These are phyloP conservation scores for Penicillium sumatraense DNA, from an alignment of 2,329 filamentous ascomycete species.

Conservation along the genomic window DNA sequence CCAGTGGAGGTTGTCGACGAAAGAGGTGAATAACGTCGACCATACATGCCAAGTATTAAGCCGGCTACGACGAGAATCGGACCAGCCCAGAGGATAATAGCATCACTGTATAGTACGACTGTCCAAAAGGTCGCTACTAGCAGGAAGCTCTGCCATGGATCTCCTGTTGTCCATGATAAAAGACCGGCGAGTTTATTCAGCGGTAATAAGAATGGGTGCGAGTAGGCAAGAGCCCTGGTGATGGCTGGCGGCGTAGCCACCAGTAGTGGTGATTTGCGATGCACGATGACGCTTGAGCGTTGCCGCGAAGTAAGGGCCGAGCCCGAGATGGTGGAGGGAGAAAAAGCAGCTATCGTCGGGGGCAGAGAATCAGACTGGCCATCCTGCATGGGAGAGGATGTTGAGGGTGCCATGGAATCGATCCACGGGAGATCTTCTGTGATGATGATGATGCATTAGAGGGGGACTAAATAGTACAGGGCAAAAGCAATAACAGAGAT, in stretches of 20 bases:
- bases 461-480: background rate
- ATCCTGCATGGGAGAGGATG: conserved; percentile 43
- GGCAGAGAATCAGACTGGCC: conserved; percentile 51
- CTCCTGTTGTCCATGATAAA: conserved; percentile 89
- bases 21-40: conserved; percentile 83
- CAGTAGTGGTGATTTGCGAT: conserved; percentile 92
- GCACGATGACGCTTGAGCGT: conserved; percentile 88
- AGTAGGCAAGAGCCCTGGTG: conserved; percentile 91
- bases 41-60: conserved; percentile 91
- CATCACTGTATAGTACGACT: conserved; percentile 81
- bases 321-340: conserved; percentile 76
- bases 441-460: background rate
- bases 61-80: conserved; percentile 79
- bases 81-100: conserved; percentile 77
- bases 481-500: too few species aligned
- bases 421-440: conserved; percentile 57
- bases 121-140: conserved; percentile 86
- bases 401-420: conserved; percentile 56
- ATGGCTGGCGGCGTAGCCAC: conserved; percentile 93
- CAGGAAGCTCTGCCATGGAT: conserved; percentile 97
- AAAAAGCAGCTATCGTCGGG: conserved; percentile 88
- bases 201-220: conserved; percentile 89
- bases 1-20: conserved; percentile 81
- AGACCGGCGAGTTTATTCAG: conserved; percentile 84
- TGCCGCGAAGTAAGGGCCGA: conserved; percentile 72